These are phyloP conservation scores for Solanum bukasovii DNA, from an alignment of 257 asterid genomes.

Conservation along the genomic window DNA sequence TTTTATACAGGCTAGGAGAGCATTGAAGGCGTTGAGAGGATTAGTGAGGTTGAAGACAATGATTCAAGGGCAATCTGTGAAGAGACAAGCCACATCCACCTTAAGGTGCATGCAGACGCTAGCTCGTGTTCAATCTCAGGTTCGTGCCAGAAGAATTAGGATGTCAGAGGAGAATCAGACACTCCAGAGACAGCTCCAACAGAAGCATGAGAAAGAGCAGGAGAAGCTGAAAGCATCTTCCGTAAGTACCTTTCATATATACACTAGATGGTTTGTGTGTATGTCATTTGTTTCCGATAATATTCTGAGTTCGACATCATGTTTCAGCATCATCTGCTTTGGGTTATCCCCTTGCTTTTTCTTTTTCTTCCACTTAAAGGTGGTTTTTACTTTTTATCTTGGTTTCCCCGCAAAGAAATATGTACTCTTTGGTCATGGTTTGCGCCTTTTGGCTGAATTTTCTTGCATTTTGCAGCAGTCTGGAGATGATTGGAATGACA, in stretches of 20 bases:
- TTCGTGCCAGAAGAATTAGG: constrained; percentile 51
- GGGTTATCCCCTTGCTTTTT: background rate
- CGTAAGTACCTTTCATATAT: constrained; percentile 31
- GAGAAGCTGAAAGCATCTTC: constrained; percentile 35
- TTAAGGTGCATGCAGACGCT: constrained; percentile 63
- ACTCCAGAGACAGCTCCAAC: constrained; percentile 62
- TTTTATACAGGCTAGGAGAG: constrained; percentile 57
- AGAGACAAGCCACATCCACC: constrained; percentile 56
- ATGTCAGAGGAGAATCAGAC: constrained; percentile 53
- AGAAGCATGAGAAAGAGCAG: constrained; percentile 51
- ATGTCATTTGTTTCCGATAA: background rate
- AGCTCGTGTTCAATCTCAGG: constrained; percentile 59
- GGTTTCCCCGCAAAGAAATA: background rate
- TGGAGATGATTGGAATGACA: constrained; percentile 64
- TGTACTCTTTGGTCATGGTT: background rate
- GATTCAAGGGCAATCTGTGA: constrained; percentile 50
- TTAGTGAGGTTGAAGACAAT: constrained; percentile 51
- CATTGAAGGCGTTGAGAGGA: constrained; percentile 59
- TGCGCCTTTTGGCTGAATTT: background rate
- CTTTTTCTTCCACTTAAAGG: background rate
- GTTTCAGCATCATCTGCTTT: background rate
- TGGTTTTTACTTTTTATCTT: background rate
- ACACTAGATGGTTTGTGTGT: background rate
- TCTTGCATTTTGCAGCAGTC: constrained; percentile 13
- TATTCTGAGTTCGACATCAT: background rate